These are phyloP conservation scores for Knoxia roxburghii DNA, from an alignment of 257 asterid genomes.

Conservation along the genomic window DNA sequence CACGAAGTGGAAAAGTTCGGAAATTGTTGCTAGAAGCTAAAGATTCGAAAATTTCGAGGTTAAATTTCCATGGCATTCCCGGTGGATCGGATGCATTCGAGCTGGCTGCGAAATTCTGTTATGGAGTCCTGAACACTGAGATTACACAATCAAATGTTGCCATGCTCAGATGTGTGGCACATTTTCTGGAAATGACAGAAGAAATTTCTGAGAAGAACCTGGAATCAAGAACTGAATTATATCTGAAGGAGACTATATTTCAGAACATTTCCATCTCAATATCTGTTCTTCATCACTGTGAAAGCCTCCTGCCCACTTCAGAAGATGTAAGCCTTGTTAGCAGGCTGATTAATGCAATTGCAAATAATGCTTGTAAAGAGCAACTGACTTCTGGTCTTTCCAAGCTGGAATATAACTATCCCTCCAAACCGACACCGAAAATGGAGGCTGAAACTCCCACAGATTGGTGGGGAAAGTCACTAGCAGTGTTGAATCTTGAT, in stretches of 20 bases:
- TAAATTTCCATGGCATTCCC: conserved; percentile 59
- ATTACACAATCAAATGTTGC: conserved; percentile 62
- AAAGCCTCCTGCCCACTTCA: conserved; percentile 46
- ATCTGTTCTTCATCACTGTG: conserved; percentile 71
- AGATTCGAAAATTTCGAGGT: conserved; percentile 55
- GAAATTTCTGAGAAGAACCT: conserved; percentile 73
- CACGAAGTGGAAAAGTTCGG: conserved; percentile 73
- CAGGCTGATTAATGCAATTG: conserved; percentile 55
- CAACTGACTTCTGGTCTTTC: conserved; percentile 81
- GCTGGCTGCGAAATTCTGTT: conserved; percentile 86
- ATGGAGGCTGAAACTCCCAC: conserved; percentile 49
- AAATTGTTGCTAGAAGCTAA: conserved; percentile 56
- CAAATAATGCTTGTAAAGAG: conserved; percentile 79
- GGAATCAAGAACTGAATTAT: conserved; percentile 52
- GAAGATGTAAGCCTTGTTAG: conserved; percentile 62
- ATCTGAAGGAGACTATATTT: conserved; percentile 51
- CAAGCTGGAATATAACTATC: conserved; percentile 62
- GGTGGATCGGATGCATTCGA: conserved; percentile 93
- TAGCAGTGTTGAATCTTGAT: conserved; percentile 56
- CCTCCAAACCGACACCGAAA: conserved; percentile 32
- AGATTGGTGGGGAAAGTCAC: conserved; percentile 90
- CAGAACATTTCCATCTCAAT: conserved; percentile 59
- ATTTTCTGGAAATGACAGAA: conserved; percentile 83
- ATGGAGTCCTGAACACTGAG: conserved; percentile 60
- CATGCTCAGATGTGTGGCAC: conserved; percentile 62